phyloP scores from a whole-genome alignment of 176 grass and related monocot genomes.

The Bromus sterilis region DNA sequence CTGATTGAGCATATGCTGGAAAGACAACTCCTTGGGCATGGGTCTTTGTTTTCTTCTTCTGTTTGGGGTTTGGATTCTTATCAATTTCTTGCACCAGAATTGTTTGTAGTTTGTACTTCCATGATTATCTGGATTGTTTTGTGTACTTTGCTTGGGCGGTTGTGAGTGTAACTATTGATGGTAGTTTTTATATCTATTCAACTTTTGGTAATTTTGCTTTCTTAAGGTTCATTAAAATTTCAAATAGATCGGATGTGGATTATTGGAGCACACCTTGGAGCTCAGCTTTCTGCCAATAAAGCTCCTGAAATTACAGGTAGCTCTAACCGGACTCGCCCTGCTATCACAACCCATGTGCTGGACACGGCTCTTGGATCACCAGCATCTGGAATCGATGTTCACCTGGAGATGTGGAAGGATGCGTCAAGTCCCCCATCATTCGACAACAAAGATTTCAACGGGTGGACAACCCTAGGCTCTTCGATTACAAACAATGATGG shows the following conservation, averaged over 20 bases:
- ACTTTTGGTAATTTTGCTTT: conserved; percentile 4
- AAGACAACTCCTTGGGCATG: neutral
- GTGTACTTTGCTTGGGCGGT: neutral
- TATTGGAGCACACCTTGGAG: conserved; percentile 80
- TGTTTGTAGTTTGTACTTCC: neutral
- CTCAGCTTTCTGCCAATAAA: conserved; percentile 52
- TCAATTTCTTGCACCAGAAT: neutral
- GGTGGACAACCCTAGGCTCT: conserved; percentile 54
- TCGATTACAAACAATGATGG: conserved; percentile 81
- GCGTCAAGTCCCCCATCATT: conserved; percentile 38
- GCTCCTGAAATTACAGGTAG: conserved; percentile 66
- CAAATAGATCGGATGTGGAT: conserved; percentile 72
- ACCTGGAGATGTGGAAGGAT: conserved; percentile 81
- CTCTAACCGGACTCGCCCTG: conserved; percentile 45
- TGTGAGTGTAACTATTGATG: neutral
- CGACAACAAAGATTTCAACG: conserved; percentile 35
- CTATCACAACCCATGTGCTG: conserved; percentile 90
- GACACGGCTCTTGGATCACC: conserved; percentile 60
- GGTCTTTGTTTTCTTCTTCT: neutral
- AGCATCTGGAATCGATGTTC: conserved; percentile 73
- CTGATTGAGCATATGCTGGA: neutral
- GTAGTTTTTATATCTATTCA: neutral
- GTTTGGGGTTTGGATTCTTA: neutral
- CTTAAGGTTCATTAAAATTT: conserved; percentile 20
- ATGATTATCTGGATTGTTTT: neutral